Evolutionary conservation across 1,284 basidiomycete species (phyloP), one percentile per base, ranked within the genome.

Genomic region (Peniophora sp.): DNA sequence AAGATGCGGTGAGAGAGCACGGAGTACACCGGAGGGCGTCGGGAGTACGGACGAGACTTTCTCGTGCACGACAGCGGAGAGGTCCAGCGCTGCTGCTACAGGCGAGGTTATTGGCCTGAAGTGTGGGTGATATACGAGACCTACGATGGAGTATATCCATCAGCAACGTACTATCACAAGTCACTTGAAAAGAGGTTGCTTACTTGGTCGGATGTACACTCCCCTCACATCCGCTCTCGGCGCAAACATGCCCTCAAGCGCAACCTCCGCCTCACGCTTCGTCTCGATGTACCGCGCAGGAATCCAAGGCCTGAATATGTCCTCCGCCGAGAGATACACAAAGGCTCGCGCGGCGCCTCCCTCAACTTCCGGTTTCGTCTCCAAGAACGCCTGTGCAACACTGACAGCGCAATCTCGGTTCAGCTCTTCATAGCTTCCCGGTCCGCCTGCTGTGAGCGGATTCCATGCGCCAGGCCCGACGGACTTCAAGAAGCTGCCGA

Each of bases 71-170:
- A 71, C 72, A 11, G 90, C 79, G 34, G 92, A 85, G 10, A 95
- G 69, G 62, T 94, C 91, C 47, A 97, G 75, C 47, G 94, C 64
- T 2, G 89, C 87, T 0, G 96, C 94, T 37, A 91, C 77, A 27
- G 93, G 85, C 14, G 93, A 90, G 2, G 90, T 88, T 45, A 93
- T 65, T 6, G 97, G 96, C 34, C 94, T 84, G 54, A 85, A 76
- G 67, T 97, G 93, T 3, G 96, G 89, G 63, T 98, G 94, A 69
- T 98, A 98, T 64, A 99, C 92, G 49, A 99, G 73, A 55, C 95
- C 95, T 89, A 62, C 46, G 32, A 41, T 39, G 53, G 54, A 5
- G 15, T 17, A n/a, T n/a, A 36, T 10, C n/a, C 34, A 41, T n/a
- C 37, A 17, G n/a, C 37, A 41, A 20, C 54, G 48, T 41, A 44